These are phyloP conservation scores for Rhodofomes roseus DNA, from an alignment of 1,284 basidiomycete species.

Conservation along the genomic window DNA sequence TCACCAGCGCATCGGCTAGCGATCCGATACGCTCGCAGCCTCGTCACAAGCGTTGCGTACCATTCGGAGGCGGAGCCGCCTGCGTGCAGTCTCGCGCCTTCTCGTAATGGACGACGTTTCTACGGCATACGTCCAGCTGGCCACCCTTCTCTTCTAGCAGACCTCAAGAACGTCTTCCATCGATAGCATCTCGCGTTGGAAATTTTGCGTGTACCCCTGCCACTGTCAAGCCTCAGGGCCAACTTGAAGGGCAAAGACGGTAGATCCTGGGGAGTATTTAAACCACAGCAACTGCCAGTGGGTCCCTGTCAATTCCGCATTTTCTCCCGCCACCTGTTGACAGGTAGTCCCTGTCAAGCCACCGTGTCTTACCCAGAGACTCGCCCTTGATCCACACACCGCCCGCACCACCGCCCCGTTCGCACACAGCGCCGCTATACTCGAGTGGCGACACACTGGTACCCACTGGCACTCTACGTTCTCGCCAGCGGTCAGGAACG, in stretches of 20 bases:
- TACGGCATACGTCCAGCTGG: neutral
- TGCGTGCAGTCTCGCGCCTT: neutral
- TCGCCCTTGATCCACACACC: neutral
- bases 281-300: too few species aligned
- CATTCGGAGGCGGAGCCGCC: neutral
- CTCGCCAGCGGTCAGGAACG: neutral
- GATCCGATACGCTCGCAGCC: neutral
- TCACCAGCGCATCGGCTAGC: neutral
- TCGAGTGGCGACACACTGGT: neutral
- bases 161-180: neutral
- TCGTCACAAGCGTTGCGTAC: neutral
- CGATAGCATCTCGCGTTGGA: neutral
- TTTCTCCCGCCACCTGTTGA: neutral
- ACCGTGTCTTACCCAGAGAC: neutral
- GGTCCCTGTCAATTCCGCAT: neutral
- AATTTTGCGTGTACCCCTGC: neutral
- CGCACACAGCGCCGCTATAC: neutral
- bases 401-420: too few species aligned
- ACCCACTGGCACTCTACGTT: too few species aligned
- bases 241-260: neutral
- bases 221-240: neutral
- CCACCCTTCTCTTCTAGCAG: neutral
- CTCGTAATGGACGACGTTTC: neutral
- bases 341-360: neutral
- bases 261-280: neutral